Conservation (phyloP, 192 early-diverging fungal genomes). For the Diversispora eburnea region DNA sequence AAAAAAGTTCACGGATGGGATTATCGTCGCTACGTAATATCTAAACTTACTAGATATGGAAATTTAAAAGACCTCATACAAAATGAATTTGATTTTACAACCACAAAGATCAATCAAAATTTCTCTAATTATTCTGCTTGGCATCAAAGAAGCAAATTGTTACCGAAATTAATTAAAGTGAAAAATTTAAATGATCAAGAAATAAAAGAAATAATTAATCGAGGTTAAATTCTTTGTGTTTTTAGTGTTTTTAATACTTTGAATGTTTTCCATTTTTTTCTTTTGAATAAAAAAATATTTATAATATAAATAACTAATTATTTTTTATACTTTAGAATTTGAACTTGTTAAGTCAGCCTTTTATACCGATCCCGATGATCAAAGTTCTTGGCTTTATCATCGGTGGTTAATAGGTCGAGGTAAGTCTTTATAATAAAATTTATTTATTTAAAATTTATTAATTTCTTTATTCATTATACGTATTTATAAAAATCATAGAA, state of each 20-base stretch:
- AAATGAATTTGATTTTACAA: constrained; percentile 85
- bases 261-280: not conserved
- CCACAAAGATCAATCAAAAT: constrained; percentile 83
- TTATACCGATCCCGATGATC: constrained; percentile 96
- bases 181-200: constrained; percentile 43
- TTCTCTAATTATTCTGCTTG: constrained; percentile 99
- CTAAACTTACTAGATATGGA: constrained; percentile 37
- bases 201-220: constrained; percentile 23
- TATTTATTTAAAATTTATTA: not conserved
- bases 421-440: constrained; percentile 8
- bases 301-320: not conserved
- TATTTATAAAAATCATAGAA: constrained; percentile 20
- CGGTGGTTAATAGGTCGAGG: constrained; percentile 81
- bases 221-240: constrained; percentile 16
- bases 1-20: constrained; percentile 90
- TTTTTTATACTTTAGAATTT: constrained; percentile 56
- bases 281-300: not conserved
- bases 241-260: not conserved
- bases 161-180: constrained; percentile 51
- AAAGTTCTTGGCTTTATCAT: constrained; percentile 96
- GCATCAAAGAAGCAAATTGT: constrained; percentile 88
- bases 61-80: constrained; percentile 37
- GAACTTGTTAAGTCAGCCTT: constrained; percentile 85
- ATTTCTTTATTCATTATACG: not conserved
- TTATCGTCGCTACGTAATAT: constrained; percentile 87